Percentiles rank a stretch among this genome's conserved stretches.
Conservation (phyloP, 208 protist species). For the Leishmania guyanensis region DNA sequence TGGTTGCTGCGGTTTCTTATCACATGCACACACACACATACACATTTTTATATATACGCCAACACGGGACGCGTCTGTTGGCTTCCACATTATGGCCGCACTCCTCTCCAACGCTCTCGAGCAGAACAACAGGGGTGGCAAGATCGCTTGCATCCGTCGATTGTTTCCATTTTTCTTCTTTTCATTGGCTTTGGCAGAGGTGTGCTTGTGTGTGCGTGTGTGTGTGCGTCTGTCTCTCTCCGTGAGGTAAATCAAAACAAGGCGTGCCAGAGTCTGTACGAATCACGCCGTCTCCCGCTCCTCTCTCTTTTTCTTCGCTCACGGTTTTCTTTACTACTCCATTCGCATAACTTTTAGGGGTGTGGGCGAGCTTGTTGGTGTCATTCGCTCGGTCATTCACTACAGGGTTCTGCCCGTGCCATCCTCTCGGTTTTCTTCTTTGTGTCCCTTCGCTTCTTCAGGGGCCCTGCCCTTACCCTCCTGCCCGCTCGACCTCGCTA, state of each 20-base stretch:
- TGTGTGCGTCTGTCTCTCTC: background rate
- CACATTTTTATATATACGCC: background rate
- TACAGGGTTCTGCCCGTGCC: background rate
- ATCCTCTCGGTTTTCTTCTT: background rate
- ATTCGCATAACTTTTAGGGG: background rate
- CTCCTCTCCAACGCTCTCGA: background rate
- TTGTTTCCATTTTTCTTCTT: background rate
- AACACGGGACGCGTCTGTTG: background rate
- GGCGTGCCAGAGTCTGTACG: background rate
- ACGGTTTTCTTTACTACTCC: background rate
- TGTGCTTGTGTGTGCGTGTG: background rate
- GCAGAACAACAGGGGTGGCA: background rate
- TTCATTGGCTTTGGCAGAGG: conserved; percentile 16
- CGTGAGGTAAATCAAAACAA: too few species aligned
- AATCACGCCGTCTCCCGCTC: background rate
- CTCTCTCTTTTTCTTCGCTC: background rate
- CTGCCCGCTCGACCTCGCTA: background rate
- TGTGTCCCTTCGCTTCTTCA: background rate
- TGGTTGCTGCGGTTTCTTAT: background rate
- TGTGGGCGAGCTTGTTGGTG: background rate
- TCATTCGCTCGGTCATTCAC: background rate
- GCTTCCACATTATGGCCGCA: background rate
- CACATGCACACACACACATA: background rate
- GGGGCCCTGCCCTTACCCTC: background rate
- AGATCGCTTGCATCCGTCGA: background rate